Base-by-base conservation (phyloP, 495 filamentous ascomycete species). In the Haplographium delicatum region DNA sequence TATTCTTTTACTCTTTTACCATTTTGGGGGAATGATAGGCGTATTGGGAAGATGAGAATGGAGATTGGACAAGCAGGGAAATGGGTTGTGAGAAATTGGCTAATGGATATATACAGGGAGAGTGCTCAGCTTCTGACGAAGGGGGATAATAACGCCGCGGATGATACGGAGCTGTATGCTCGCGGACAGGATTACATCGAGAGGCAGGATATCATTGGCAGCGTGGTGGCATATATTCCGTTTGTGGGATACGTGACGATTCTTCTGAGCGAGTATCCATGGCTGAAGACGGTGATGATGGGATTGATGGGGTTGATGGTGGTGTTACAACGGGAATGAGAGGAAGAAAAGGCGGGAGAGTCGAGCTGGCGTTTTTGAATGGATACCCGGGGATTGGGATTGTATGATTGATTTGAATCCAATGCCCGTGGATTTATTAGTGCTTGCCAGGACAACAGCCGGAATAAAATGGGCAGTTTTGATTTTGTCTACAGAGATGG, bases 191-290 rank as follows among this genome's bases (percentile, higher is more conserved):
- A 85, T 60, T 90, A 88, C 60, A 75, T 99, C 23, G 78, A 86
- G 55, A 79, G 94, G 57, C 78, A 84, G 64, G 91, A 97, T 59
- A 91, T 97, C 52, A 89, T 97, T 41, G 93, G 93, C 24, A 95
- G 88, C 62, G 93, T 97, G 16, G 74, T 90, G 9, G 93, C 81
- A n/a, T 99, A 90, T 65, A 83, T 97, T 34, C 93, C 93, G 0
- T 89, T 90, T 62, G 91, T 99, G 3, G 93, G 93, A 34, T 99
- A 97, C 63, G 91, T 97, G 25, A 99, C 93, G 7, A 99, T 99
- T 61, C 76, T 99, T 70, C 74, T 99, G 45, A 90, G 85, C 50
- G 93, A 99, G 66, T 85, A 99, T 64, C 93, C 94, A 15, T 97
- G 93, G 94, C 61, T 96, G 57, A 99, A 99, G 79, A 91, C 85